These are phyloP conservation scores for Oryza nivara DNA, from an alignment of 176 grass and related monocot species.

Conservation along the genomic window DNA sequence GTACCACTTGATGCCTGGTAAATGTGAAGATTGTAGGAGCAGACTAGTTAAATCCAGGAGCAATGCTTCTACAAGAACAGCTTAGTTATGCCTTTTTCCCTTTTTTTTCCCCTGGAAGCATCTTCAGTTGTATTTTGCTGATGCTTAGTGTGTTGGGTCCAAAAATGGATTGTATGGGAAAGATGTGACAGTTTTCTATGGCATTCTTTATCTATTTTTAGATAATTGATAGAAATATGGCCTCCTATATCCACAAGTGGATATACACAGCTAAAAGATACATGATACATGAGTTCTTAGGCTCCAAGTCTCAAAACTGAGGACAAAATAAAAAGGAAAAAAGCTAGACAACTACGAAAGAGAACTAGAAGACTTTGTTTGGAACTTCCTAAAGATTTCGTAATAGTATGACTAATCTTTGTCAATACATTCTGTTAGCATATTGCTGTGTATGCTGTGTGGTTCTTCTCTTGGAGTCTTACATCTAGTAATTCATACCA, in stretches of 20 bases:
- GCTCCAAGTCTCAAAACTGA: no score
- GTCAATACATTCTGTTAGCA: neutral
- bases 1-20: neutral
- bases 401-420: neutral
- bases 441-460: neutral
- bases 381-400: neutral
- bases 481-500: constrained; percentile 27
- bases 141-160: neutral
- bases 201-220: neutral
- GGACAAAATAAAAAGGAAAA: no score
- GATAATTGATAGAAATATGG: no score
- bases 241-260: no score
- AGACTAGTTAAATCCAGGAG: neutral
- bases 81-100: neutral
- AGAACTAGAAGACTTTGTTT: neutral
- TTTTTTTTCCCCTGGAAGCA: neutral
- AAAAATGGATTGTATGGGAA: neutral
- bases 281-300: no score
- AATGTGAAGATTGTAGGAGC: neutral
- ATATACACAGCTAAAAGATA: no score
- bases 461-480: neutral
- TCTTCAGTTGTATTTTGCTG: neutral
- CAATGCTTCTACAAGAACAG: neutral
- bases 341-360: no score
- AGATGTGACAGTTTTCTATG: neutral